These are phyloP conservation scores for Gnomoniopsis sp. DNA, from an alignment of 2,329 filamentous ascomycete genomes.

Conservation along the genomic window DNA sequence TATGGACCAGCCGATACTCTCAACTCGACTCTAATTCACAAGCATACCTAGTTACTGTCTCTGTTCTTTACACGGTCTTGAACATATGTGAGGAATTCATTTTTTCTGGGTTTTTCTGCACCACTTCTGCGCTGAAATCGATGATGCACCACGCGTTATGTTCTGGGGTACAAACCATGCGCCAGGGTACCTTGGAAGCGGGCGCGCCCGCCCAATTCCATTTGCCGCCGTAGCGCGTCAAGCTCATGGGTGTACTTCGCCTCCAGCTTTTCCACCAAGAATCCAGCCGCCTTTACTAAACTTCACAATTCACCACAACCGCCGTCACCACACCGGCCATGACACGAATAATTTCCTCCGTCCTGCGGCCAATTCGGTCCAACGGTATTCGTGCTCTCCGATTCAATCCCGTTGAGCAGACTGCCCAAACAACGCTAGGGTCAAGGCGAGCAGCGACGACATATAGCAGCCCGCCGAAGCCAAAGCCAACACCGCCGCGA, in stretches of 20 bases:
- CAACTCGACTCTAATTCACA: not conserved
- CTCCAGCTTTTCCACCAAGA: not conserved
- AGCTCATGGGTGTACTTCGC: not conserved
- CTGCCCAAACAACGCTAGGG: not conserved
- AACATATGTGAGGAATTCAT: not conserved
- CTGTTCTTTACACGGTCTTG: no score
- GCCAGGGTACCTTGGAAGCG: not conserved
- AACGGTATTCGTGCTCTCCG: not conserved
- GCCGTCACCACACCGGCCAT: not conserved
- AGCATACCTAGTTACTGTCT: no score
- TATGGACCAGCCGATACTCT: not conserved
- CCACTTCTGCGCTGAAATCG: no score
- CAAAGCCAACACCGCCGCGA: slow-evolving; percentile 1
- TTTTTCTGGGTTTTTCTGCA: no score
- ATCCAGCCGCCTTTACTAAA: not conserved
- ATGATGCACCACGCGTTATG: not conserved
- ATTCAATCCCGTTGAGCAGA: not conserved
- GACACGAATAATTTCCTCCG: slow-evolving; percentile 13
- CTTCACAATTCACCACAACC: not conserved
- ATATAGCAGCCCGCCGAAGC: not conserved
- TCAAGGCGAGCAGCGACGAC: slow-evolving; percentile 10
- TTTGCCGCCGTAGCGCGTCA: not conserved
- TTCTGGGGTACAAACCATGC: not conserved
- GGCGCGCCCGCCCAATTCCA: not conserved
- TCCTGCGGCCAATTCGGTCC: slow-evolving; percentile 12